These are phyloP conservation scores for Triticum aestivum DNA, from an alignment of 176 grass and related monocot species.

Conservation along the genomic window IWGSC_CS_RefSeq_v2.1 NC_057813.1:642551505-642552004, in stretches of 20 bases:
- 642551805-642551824: background rate
- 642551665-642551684: conserved; percentile 21
- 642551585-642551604: conserved; percentile 19
- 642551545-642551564: background rate
- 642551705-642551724: background rate
- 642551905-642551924: too few relatives aligned
- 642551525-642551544: background rate
- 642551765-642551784: too few relatives aligned
- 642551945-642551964: too few relatives aligned
- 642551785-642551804: background rate
- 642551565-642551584: conserved; percentile 23
- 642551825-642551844: background rate
- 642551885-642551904: too few relatives aligned
- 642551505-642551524: conserved; percentile 70
- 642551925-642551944: too few relatives aligned
- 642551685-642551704: background rate
- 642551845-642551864: background rate
- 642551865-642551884: background rate
- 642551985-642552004: too few relatives aligned
- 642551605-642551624: background rate
- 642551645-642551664: background rate
- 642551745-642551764: background rate
- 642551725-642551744: background rate
- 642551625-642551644: background rate
- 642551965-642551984: too few relatives aligned